Percentiles rank a stretch among this genome's conserved stretches.
phyloP scores from a whole-genome alignment of 345 rosid species.

The Eucalyptus camaldulensis region DNA sequence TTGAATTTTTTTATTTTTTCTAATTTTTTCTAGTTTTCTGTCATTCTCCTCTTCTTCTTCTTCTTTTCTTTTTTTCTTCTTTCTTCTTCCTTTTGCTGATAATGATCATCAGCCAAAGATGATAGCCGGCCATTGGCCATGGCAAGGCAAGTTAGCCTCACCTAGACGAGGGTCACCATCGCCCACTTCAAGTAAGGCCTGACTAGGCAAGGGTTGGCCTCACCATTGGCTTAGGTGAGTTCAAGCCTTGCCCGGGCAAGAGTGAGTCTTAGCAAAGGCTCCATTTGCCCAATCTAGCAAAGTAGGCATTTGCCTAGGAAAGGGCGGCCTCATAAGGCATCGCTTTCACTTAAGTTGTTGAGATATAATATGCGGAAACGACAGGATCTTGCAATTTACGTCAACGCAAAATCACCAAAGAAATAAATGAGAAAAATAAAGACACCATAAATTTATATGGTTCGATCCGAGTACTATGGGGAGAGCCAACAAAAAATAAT shows the following conservation, averaged over 20 bases:
- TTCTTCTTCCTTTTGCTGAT: rapidly evolving
- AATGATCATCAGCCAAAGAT: rapidly evolving
- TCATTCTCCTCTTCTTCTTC: rapidly evolving
- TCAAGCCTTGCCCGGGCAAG: rapidly evolving
- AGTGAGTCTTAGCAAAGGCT: rapidly evolving
- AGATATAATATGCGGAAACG: too few species aligned
- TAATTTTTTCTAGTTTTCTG: rapidly evolving
- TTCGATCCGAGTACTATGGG: rapidly evolving
- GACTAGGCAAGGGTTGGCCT: rapidly evolving
- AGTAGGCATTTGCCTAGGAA: rapidly evolving
- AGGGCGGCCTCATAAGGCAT: rapidly evolving
- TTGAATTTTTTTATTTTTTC: rapidly evolving
- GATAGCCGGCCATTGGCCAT: too few species aligned
- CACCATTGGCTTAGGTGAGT: too few species aligned
- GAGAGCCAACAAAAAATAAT: rapidly evolving
- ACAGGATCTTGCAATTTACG: rapidly evolving
- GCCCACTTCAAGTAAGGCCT: rapidly evolving
- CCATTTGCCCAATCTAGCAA: rapidly evolving
- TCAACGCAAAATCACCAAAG: rapidly evolving
- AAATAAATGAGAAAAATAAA: too few species aligned
- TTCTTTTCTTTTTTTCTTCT: rapidly evolving
- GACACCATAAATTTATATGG: rapidly evolving
- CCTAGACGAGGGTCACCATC: too few species aligned
- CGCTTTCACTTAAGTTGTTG: too few species aligned
- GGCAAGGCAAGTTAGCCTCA: too few species aligned